Percentiles rank a stretch among this genome's conserved stretches.
phyloP scores from a whole-genome alignment of 140 eudicot genomes.

The Oenanthe javanica region DNA sequence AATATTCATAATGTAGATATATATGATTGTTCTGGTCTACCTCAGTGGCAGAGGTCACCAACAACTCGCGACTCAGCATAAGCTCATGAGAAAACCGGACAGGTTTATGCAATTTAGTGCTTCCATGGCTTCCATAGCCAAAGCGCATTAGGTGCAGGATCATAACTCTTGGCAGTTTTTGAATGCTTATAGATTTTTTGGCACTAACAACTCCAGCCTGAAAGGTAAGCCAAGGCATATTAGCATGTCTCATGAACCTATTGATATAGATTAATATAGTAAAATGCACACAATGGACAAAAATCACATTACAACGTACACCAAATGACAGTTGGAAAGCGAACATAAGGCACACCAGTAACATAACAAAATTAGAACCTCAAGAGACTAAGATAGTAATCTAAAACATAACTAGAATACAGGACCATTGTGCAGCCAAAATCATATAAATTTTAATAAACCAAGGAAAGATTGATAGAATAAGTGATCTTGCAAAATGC shows the following conservation, averaged over 20 bases:
- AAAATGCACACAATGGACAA: not conserved
- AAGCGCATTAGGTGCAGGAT: conserved; percentile 82
- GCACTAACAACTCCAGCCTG: conserved; percentile 87
- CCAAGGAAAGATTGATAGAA: not conserved
- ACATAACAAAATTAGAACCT: not conserved
- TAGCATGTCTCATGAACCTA: not conserved
- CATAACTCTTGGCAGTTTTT: conserved; percentile 75
- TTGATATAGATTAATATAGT: not conserved
- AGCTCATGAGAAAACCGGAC: conserved; percentile 78
- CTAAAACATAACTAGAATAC: not conserved
- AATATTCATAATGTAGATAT: too few relatives aligned
- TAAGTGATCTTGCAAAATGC: not conserved
- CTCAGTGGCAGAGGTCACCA: conserved; percentile 67
- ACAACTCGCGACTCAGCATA: conserved; percentile 62
- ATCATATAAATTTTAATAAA: too few relatives aligned
- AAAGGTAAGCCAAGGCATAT: conserved; percentile 18
- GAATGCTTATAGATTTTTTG: conserved; percentile 67
- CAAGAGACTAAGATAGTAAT: not conserved
- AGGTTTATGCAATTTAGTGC: conserved; percentile 76
- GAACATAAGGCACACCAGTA: not conserved
- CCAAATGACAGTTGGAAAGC: not conserved
- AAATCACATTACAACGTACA: not conserved
- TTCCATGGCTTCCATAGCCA: conserved; percentile 73
- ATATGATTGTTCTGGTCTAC: conserved; percentile 21
- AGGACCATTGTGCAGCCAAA: not conserved